Conservation (phyloP, 148 eudicot genomes). For the Spergularia bocconei region DNA sequence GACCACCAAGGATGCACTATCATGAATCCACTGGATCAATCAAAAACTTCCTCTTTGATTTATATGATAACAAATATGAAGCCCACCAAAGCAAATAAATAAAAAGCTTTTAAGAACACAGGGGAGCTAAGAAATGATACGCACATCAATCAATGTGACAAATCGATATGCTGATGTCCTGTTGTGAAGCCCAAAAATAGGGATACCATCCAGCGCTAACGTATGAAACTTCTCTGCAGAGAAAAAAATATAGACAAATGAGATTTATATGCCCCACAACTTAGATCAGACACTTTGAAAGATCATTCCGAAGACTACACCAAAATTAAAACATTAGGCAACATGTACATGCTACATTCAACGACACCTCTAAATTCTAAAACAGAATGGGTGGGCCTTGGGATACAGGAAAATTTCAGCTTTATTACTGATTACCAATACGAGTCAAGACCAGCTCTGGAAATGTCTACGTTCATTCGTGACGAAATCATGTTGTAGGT, state of each 20-base stretch:
- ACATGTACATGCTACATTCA: too few relatives aligned
- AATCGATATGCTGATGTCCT: constrained; percentile 94
- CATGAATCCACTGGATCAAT: not conserved
- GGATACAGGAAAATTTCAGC: too few relatives aligned
- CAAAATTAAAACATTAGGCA: too few relatives aligned
- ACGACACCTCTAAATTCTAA: too few relatives aligned
- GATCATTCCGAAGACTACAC: not conserved
- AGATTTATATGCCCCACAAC: not conserved
- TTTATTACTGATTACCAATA: too few relatives aligned
- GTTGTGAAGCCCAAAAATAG: constrained; percentile 73
- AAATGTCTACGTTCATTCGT: too few relatives aligned
- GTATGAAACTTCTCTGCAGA: constrained; percentile 81
- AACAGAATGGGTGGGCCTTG: too few relatives aligned
- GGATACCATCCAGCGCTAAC: constrained; percentile 77
- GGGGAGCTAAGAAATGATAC: constrained; percentile 34
- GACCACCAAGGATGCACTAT: not conserved
- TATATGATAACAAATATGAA: not conserved
- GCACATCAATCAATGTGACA: constrained; percentile 89
- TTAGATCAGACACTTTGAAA: not conserved
- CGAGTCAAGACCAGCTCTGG: too few relatives aligned
- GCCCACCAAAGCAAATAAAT: not conserved
- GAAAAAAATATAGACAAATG: not conserved
- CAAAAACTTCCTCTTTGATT: not conserved
- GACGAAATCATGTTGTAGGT: too few relatives aligned
- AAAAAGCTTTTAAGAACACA: not conserved